Conservation (phyloP, 176 grass and related monocot genomes). For the Triticum dicoccoides region DNA sequence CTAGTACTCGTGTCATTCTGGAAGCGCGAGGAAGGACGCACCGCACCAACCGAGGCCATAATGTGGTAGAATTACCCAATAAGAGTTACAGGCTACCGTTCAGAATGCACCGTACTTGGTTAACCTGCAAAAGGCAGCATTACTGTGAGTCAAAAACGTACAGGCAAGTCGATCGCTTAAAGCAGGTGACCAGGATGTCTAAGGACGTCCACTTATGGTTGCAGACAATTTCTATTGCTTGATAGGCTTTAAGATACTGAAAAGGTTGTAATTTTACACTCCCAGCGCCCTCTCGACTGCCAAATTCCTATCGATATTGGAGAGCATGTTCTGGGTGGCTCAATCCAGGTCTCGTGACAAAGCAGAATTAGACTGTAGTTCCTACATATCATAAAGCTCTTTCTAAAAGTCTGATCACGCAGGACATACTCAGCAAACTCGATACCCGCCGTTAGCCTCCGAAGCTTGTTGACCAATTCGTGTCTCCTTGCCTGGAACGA, state of each 20-base stretch:
- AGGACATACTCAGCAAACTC: not conserved
- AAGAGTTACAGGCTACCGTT: not conserved
- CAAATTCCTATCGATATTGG: not conserved
- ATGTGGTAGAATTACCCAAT: slow-evolving; percentile 14
- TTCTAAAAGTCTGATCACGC: not conserved
- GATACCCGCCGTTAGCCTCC: not conserved
- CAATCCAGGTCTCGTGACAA: not conserved
- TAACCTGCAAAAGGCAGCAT: slow-evolving; percentile 28
- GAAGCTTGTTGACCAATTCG: not conserved
- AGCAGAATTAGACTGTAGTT: not conserved
- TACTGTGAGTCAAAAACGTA: not conserved
- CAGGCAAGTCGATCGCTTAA: not conserved
- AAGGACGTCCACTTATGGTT: slow-evolving; percentile 8
- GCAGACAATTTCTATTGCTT: not conserved
- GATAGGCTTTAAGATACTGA: not conserved
- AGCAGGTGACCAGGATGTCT: not conserved
- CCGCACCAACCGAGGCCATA: slow-evolving; percentile 63
- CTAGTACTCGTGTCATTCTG: slow-evolving; percentile 43
- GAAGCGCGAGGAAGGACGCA: slow-evolving; percentile 43
- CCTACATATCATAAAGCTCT: not conserved
- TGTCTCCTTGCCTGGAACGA: not conserved
- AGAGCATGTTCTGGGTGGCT: not conserved
- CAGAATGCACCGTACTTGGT: not conserved
- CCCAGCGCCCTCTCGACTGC: not conserved
- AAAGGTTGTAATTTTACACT: not conserved